These are phyloP conservation scores for Podosphaera fusca DNA, from an alignment of 2,329 filamentous ascomycete genomes.

Conservation along the genomic window DNA sequence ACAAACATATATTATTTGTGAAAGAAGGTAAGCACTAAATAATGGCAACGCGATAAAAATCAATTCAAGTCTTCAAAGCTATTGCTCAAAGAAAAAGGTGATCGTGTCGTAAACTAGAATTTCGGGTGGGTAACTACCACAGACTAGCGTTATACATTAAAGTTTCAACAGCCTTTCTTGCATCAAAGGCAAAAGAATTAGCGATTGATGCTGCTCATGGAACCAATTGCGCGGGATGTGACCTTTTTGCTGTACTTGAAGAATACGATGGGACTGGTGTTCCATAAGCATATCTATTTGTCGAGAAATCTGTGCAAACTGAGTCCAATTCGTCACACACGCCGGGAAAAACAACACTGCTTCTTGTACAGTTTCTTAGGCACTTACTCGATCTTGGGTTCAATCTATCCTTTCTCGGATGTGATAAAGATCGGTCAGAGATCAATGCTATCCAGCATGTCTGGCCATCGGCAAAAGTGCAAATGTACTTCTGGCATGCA, in stretches of 20 bases:
- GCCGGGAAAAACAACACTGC: no score
- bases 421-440: no score
- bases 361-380: background rate
- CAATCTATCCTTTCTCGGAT: background rate
- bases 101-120: background rate
- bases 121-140: background rate
- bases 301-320: background rate
- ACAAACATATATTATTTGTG: background rate
- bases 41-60: background rate
- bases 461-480: background rate
- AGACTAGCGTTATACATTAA: background rate
- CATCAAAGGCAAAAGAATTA: no score
- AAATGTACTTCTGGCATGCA: background rate
- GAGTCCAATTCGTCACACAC: no score
- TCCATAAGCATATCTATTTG: background rate
- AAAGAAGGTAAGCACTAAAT: background rate
- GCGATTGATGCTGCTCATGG: no score
- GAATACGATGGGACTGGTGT: background rate
- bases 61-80: background rate
- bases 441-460: no score
- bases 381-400: background rate
- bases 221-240: background rate
- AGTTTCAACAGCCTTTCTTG: background rate
- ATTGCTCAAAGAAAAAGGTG: background rate
- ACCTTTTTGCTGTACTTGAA: background rate